Evolutionary conservation across 2,329 filamentous ascomycete species (phyloP).

Genomic region (Ilyonectria sp.): DNA sequence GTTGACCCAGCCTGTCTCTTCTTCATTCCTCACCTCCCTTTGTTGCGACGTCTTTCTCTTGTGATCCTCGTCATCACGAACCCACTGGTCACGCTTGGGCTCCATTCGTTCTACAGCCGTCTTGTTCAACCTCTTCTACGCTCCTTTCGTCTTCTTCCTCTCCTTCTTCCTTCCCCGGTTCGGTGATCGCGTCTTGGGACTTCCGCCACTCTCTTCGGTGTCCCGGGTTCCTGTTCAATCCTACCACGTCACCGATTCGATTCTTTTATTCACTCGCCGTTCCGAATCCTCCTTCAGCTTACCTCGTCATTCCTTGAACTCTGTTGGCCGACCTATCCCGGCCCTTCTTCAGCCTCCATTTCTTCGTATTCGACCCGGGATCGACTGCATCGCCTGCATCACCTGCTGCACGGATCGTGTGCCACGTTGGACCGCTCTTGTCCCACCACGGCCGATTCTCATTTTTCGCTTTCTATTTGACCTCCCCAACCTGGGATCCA

Average conservation of each 20-base stretch:
- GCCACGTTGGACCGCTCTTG: conserved; percentile 38
- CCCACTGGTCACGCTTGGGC: conserved; percentile 27
- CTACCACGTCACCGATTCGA: conserved; percentile 9
- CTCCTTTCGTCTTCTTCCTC: conserved; percentile 12
- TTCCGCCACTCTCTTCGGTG: conserved; percentile 19
- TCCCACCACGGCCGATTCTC: conserved; percentile 34
- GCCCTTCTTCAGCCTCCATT: conserved; percentile 18
- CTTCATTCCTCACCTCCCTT: conserved; percentile 29
- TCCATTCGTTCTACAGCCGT: conserved; percentile 1
- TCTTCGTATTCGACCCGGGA: conserved; percentile 42
- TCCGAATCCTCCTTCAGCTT: conserved; percentile 30
- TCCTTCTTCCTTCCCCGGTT: conserved; percentile 17
- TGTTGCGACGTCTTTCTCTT: conserved; percentile 15
- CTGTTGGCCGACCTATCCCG: conserved; percentile 29
- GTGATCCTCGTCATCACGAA: conserved; percentile 13
- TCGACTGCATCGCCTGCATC: conserved; percentile 30
- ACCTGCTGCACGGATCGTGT: conserved; percentile 36
- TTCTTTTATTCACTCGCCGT: conserved; percentile 27
- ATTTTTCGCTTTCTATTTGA: conserved; percentile 26
- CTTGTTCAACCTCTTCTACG: neutral
- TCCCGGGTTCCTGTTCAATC: conserved; percentile 12
- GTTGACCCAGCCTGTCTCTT: conserved; percentile 20
- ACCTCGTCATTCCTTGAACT: conserved; percentile 26
- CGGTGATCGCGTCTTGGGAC: conserved; percentile 22
- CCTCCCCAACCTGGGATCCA: conserved; percentile 18